Evolutionary conservation across 163 green algal species (phyloP), one percentile per base, ranked within the genome.

Genomic region (Volvox carteri): DNA sequence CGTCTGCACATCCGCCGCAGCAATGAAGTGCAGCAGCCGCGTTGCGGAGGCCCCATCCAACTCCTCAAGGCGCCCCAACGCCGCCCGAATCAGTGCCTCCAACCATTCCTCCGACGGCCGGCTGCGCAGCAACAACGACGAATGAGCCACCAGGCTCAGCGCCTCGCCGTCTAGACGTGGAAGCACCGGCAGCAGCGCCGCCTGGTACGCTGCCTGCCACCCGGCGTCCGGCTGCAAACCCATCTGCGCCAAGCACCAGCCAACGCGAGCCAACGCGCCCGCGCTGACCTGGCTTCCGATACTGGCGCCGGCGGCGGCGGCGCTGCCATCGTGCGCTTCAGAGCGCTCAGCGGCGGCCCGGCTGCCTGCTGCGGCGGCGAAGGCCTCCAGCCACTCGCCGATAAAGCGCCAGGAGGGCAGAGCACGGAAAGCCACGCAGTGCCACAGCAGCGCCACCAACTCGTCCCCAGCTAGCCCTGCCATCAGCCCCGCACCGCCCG

Each of bases 1-100:
- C 48, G 72, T 48, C 23, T 54, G 2, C 46, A 76, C 23, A 33
- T 80, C 81, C 46, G 44, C 65, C 0, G 46, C 67, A 21, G 81
- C 81, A 19, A 33, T 46, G 23, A 87, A 87, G 67, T 87, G 81
- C 81, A 87, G 46, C 81, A 87, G 65, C 65, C 81, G 65, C 30
- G 67, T 67, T 48, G 83, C 83, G 18, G 33, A 74, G 0, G 67
- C 46, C 33, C 19, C 83, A 25, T 87, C 81, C 56, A 77, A 28
- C 78, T 48, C 58, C 58, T 60, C 37, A 67, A 88, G 46, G 5
- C 50, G 50, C 37, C 35, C 83, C 48, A 74, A 67, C 28, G 28
- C 68, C 68, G 48, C 68, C 37, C 48, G 37, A 33, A 25, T 4
- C 46, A 54, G 33, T 25, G 3, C 83, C 68, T 74, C 83, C 50